These are phyloP conservation scores for Aaosphaeria pasadenensis DNA, from an alignment of 2,329 filamentous ascomycete species.

Conservation along the genomic window DNA sequence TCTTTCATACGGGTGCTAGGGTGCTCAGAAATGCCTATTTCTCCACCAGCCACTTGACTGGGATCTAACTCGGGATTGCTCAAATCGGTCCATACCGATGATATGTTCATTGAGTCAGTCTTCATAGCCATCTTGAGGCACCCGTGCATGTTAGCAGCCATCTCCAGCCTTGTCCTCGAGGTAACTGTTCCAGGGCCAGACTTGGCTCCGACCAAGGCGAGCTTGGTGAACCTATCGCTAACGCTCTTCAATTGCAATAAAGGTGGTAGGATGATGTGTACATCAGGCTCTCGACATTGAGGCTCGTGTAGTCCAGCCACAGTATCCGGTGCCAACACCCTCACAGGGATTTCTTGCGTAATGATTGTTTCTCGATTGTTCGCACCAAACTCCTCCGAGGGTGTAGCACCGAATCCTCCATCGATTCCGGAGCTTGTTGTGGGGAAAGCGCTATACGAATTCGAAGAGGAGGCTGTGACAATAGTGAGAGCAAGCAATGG, in stretches of 20 bases:
- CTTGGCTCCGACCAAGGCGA: constrained; percentile 48
- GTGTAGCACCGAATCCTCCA: constrained; percentile 11
- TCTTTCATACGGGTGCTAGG: constrained; percentile 75
- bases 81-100: constrained; percentile 80
- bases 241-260: constrained; percentile 88
- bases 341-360: constrained; percentile 93
- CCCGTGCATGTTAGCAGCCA: constrained; percentile 94
- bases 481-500: constrained; percentile 90
- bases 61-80: constrained; percentile 87
- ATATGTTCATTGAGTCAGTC: constrained; percentile 81
- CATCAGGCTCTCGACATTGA: constrained; percentile 83
- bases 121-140: constrained; percentile 74
- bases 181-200: constrained; percentile 33
- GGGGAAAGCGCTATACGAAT: constrained; percentile 40
- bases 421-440: constrained; percentile 21
- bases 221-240: constrained; percentile 89
- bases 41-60: constrained; percentile 63
- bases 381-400: constrained; percentile 26
- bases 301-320: constrained; percentile 96
- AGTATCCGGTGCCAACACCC: constrained; percentile 76
- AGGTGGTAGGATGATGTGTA: constrained; percentile 86
- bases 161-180: constrained; percentile 62
- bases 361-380: constrained; percentile 83
- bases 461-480: constrained; percentile 61
- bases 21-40: constrained; percentile 68